These are phyloP conservation scores for Protostelium mycophagum DNA, from an alignment of 78 protist genomes.

Conservation along the genomic window DNA sequence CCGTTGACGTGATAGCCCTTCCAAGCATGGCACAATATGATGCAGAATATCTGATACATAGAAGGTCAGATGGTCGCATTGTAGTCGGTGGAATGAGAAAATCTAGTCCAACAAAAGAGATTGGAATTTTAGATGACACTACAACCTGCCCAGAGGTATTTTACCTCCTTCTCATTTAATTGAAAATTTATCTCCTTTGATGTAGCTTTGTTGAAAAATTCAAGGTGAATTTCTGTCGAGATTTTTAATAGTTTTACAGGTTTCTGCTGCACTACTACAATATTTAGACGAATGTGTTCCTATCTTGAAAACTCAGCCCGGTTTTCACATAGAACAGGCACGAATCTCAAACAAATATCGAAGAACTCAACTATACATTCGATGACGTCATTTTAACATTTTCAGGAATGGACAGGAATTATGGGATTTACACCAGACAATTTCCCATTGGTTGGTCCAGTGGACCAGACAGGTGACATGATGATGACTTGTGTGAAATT, in stretches of 20 bases:
- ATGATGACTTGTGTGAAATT: too few relatives aligned
- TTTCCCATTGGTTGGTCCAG: background rate
- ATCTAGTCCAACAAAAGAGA: background rate
- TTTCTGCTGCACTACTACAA: background rate
- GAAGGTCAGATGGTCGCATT: background rate
- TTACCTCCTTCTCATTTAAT: background rate
- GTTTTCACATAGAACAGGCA: background rate
- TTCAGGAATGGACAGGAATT: background rate
- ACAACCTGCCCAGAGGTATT: background rate
- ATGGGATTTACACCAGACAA: background rate
- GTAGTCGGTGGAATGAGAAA: background rate
- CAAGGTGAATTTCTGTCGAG: too few relatives aligned
- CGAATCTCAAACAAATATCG: background rate
- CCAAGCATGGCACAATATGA: background rate
- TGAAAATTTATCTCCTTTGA: too few relatives aligned
- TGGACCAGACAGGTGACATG: background rate
- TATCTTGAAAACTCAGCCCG: background rate
- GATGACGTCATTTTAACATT: background rate
- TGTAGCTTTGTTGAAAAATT: too few relatives aligned
- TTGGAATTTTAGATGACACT: background rate
- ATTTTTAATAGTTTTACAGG: background rate
- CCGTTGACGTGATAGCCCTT: background rate
- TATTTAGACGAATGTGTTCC: background rate
- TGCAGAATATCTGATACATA: background rate
- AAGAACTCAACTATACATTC: background rate